Base-by-base conservation (phyloP, 1,139 yeast genomes). In the Debaryomyces nepalensis region DNA sequence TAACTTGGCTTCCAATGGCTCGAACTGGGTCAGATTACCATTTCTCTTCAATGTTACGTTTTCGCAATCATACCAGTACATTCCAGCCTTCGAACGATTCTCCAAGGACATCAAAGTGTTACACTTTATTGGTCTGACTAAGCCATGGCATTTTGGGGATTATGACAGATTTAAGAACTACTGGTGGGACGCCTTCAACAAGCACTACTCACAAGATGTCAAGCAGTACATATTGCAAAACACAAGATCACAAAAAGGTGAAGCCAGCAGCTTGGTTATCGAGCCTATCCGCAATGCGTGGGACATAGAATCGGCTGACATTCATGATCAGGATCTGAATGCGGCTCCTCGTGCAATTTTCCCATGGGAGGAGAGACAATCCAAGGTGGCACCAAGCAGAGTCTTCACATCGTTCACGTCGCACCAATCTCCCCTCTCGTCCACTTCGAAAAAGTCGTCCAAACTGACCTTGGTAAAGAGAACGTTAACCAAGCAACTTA, bases 311-410 rank as follows among this genome's bases (percentile, higher is more conserved):
- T 31, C 14, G 11, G 20, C 32, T 39, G 45, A 36, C 26, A 36
- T 23, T 33, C 33, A 40, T n/a, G 29, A 27, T 21, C 22, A 40
- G 14, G 42, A 33, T 15, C 43, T 40, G 12, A 54, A 56, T 33
- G 54, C 52, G n/a, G 30, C 41, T 4, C 39, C 51, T 4, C 56
- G 64, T 42, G 64, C 71, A 2, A 55, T 73, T n/a, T 73, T 73
- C 61, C 79, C 79, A 2, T 73, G 78, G 77, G 77, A 71, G 48
- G 48, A 53, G n/a, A 51, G 64, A 24, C 46, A 45, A 15, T 57
- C 52, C 10, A 46, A 43, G 15, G 39, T 29, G 58, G 52, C 47
- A 49, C 63, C 64, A 57, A 49, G 54, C 15, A 48, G 61, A 39
- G 45, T 47, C n/a, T 54, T 54, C 39, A 19, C 37, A 9, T 20